Evolutionary conservation across 495 filamentous ascomycete species (phyloP).

Genomic region (Xanthoparmelia taractica): DNA sequence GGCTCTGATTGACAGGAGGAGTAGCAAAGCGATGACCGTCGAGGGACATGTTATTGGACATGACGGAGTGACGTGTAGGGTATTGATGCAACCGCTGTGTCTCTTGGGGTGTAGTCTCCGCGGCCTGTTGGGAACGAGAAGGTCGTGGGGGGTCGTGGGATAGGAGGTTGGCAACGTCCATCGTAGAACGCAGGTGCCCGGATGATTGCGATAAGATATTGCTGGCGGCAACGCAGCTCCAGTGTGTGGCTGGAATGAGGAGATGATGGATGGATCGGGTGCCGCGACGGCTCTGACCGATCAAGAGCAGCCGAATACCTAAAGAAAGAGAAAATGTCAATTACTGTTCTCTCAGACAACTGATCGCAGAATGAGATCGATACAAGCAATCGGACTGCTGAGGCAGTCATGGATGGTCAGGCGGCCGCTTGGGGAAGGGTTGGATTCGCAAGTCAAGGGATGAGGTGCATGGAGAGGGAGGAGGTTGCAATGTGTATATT

Average conservation of each 20-base stretch:
- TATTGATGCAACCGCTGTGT: conserved; percentile 39
- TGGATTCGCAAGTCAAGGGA: conserved; percentile 15
- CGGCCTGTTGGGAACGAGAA: conserved; percentile 23
- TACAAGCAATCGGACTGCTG: neutral
- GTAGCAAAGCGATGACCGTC: conserved; percentile 18
- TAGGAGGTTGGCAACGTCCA: conserved; percentile 41
- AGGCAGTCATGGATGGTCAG: neutral
- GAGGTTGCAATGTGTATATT: neutral
- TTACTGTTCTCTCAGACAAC: neutral
- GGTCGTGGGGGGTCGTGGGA: conserved; percentile 29
- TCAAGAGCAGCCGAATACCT: neutral
- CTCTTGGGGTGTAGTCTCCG: conserved; percentile 39
- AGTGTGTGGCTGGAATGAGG: neutral
- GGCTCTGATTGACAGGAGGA: conserved; percentile 20
- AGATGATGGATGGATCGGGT: neutral
- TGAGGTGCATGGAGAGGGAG: conserved; percentile 5
- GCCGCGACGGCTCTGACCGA: neutral
- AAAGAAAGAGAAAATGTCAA: neutral
- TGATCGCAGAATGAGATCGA: neutral
- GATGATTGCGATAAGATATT: neutral
- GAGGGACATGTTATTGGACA: conserved; percentile 30
- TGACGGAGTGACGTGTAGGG: conserved; percentile 30
- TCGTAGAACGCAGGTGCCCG: conserved; percentile 10
- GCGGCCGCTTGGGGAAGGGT: neutral
- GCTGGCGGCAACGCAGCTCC: neutral